Conservation (phyloP, 116 monocot genomes). For the Zostera marina region DNA sequence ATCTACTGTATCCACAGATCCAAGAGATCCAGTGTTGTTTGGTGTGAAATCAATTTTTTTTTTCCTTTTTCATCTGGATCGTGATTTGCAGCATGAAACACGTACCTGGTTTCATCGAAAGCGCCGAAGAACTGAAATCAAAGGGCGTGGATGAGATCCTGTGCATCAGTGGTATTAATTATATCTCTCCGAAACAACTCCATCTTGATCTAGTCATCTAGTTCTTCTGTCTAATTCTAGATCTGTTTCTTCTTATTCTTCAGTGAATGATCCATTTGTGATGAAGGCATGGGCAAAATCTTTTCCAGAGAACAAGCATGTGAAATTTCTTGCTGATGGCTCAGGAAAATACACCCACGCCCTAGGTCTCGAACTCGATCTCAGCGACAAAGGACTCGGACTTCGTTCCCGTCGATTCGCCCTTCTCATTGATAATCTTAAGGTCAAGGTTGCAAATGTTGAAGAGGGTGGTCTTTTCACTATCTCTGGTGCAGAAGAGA, state of each 20-base stretch:
- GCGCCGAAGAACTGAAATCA: conserved; percentile 64
- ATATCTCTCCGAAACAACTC: too few relatives aligned
- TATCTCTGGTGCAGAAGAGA: conserved; percentile 78
- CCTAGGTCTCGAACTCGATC: conserved; percentile 82
- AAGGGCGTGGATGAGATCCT: conserved; percentile 93
- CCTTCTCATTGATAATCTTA: conserved; percentile 48
- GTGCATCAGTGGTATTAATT: conserved; percentile 81
- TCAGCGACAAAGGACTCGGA: conserved; percentile 76
- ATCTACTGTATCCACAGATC: too few relatives aligned
- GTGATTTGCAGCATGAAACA: conserved; percentile 57
- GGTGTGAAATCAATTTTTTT: too few relatives aligned
- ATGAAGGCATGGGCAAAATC: conserved; percentile 94
- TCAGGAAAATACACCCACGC: conserved; percentile 60
- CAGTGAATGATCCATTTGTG: conserved; percentile 89
- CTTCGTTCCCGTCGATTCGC: conserved; percentile 61
- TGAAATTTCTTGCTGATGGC: conserved; percentile 88
- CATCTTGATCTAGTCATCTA: too few relatives aligned
- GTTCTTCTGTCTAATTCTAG: conserved; percentile 1
- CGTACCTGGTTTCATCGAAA: conserved; percentile 70
- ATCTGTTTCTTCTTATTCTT: background rate
- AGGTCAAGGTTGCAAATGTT: conserved; percentile 55
- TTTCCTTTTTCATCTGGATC: background rate
- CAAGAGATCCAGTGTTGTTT: background rate
- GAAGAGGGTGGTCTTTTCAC: conserved; percentile 88
- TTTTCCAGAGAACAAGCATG: conserved; percentile 64